Percentiles rank a stretch among this genome's conserved stretches.
Conservation (phyloP, 768 basidiomycete genomes). For the Auriscalpium vulgare region DNA sequence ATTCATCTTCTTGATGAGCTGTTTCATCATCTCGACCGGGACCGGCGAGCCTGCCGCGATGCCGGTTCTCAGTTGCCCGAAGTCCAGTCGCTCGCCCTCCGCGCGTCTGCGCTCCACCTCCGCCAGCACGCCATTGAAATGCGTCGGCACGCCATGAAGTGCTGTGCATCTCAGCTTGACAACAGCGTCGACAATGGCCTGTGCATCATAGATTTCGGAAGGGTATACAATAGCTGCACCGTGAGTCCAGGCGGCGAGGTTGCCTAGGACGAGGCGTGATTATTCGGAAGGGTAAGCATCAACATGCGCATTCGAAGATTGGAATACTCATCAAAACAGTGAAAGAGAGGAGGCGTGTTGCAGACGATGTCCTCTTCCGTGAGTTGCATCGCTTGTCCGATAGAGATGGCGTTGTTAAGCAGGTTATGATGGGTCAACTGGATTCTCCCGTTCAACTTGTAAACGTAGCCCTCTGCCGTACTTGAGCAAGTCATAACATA, state of each 20-base stretch:
- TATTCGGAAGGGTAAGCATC: constrained; percentile 2
- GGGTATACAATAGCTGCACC: constrained; percentile 72
- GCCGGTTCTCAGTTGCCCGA: constrained; percentile 57
- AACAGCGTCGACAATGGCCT: constrained; percentile 64
- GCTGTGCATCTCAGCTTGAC: constrained; percentile 64
- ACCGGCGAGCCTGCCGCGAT: constrained; percentile 76
- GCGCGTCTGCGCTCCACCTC: constrained; percentile 53
- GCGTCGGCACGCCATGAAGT: constrained; percentile 80
- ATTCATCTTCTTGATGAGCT: constrained; percentile 59
- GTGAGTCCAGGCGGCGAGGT: constrained; percentile 70
- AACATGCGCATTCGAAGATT: neutral
- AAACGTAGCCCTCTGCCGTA: neutral
- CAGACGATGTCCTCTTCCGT: constrained; percentile 61
- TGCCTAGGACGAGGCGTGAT: constrained; percentile 73
- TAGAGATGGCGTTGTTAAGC: constrained; percentile 68
- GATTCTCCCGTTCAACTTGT: neutral
- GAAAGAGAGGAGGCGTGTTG: constrained; percentile 79
- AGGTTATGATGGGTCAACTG: constrained; percentile 75
- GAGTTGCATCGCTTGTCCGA: constrained; percentile 65
- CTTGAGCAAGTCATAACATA: constrained; percentile 24
- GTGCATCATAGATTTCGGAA: constrained; percentile 54
- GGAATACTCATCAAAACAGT: constrained; percentile 77
- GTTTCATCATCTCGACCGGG: constrained; percentile 74
- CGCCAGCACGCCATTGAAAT: constrained; percentile 66
- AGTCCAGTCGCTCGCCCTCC: constrained; percentile 38